phyloP scores from a whole-genome alignment of 495 filamentous ascomycete genomes.

The Penicillium robsamsonii region DNA sequence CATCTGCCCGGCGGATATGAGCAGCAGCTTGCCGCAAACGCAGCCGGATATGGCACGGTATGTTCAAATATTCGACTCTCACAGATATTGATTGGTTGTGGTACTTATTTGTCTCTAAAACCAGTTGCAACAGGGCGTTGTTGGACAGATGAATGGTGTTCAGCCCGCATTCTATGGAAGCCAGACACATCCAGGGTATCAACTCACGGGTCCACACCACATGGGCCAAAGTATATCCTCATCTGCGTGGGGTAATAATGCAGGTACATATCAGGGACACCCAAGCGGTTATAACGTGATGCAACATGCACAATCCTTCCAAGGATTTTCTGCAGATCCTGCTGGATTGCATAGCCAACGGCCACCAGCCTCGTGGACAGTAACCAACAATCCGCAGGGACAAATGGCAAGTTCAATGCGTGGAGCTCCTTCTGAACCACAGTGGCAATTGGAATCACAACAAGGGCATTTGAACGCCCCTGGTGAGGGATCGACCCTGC shows the following conservation, averaged over 20 bases:
- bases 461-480: not conserved
- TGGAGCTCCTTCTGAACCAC: constrained; percentile 43
- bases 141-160: not conserved
- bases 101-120: not conserved
- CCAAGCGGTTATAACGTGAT: not conserved
- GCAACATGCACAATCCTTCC: not conserved
- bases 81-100: not conserved
- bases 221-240: not conserved
- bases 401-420: constrained; percentile 35
- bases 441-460: constrained; percentile 18
- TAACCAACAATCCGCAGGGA: not conserved
- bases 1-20: constrained; percentile 7
- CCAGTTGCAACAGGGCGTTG: not conserved
- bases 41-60: constrained; percentile 16
- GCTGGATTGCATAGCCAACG: not conserved
- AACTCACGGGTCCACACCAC: not conserved
- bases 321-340: constrained; percentile 1
- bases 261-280: not conserved
- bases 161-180: constrained; percentile 1
- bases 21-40: constrained; percentile 9
- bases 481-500: not conserved
- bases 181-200: constrained; percentile 2
- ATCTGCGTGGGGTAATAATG: not conserved
- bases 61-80: not conserved
- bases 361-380: not conserved